Conservation (phyloP, 345 rosid genomes). For the Dipteronia dyeriana region DNA sequence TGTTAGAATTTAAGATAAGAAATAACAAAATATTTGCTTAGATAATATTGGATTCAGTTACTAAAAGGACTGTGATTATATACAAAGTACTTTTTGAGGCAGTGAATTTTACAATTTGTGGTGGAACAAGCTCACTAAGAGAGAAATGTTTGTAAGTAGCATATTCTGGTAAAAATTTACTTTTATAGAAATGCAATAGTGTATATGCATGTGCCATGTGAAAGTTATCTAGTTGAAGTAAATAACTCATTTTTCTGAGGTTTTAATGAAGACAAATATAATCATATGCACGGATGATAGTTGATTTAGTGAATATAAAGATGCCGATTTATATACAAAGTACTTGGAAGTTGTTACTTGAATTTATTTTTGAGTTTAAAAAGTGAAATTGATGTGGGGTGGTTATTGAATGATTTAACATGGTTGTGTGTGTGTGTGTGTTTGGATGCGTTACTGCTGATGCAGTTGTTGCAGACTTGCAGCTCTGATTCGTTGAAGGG, state of each 20-base stretch:
- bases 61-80: background rate
- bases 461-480: slow-evolving; percentile 70
- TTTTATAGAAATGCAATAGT: background rate
- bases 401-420: background rate
- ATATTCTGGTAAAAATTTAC: background rate
- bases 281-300: background rate
- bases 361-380: background rate
- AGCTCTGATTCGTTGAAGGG: slow-evolving; percentile 61
- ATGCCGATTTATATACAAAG: background rate
- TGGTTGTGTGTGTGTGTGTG: background rate
- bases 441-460: slow-evolving; percentile 1
- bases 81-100: background rate
- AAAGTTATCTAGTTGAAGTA: background rate
- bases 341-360: background rate
- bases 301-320: background rate
- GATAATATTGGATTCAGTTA: background rate
- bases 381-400: background rate
- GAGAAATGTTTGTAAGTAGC: too few relatives aligned
- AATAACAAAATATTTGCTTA: background rate
- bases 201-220: background rate
- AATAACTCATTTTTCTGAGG: background rate
- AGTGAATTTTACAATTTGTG: background rate
- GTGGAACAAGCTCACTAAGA: background rate
- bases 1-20: too few relatives aligned
- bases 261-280: background rate